Base-by-base conservation (phyloP, 1,284 basidiomycete genomes). In the Sphagnurus paluster region DNA sequence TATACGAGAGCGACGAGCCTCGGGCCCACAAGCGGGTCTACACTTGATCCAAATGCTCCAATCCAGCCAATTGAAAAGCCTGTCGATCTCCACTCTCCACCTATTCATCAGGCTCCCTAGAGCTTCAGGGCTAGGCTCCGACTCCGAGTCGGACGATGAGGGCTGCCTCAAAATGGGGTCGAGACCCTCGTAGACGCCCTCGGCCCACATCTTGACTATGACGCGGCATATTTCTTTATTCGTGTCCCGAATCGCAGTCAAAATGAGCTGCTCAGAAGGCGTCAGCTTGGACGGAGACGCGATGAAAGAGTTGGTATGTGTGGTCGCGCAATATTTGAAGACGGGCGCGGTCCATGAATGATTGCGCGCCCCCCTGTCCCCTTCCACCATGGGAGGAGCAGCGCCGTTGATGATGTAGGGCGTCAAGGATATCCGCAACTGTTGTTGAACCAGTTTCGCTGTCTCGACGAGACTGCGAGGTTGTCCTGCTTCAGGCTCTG, bases 11-110 rank as follows among this genome's bases (percentile, higher is more conserved):
- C 13, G n/a, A 50, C 64, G 17, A 39, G 74, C 74, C 57, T 72
- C 69, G 35, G 63, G 63, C 3, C 56, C 49, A 48, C 74, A 76
- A n/a, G 51, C 65, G 8, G 74, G 74, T 0, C 59, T 57, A 53
- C 74, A 76, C 43, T 65, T 68, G 11, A 71, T 55, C 73, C 74
- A 76, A 3, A 65, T 55, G 44, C 69, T 67, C 73, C 74, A 77
- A 47, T 71, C 74, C 16, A 77, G 54, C 75, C 74, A 76, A 1
- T 33, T 39, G 65, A 74, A 71, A 40, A 77, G 50, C 4, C 42
- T 52, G 3, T 61, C 54, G 0, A 70, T 44, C 5, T 65, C 58
- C 10, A 21, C 30, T n/a, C 49, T 49, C 68, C 72, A 74, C 10
- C 52, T 30, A 16, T 33, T 43, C 5, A 57, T 23, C 7, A 67